Evolutionary conservation across 441 rosid species (phyloP).

Genomic region (Kokia cookei): DNA sequence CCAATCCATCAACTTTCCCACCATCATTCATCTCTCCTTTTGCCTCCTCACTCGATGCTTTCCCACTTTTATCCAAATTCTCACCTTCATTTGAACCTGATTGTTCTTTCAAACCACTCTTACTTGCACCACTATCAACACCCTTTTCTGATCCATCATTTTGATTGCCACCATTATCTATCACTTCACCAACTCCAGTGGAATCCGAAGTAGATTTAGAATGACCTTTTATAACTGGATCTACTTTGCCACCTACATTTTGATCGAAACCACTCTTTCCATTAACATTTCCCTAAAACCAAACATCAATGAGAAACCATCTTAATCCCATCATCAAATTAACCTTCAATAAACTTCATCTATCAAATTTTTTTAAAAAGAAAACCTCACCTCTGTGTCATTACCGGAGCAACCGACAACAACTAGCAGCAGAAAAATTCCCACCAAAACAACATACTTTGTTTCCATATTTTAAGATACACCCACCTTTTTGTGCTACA

Average conservation of each 20-base stretch:
- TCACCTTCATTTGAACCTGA: neutral
- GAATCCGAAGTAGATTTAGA: constrained; percentile 10
- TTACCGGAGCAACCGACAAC: constrained; percentile 20
- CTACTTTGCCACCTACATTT: constrained; percentile 5
- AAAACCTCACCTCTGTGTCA: constrained; percentile 40
- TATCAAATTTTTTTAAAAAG: neutral
- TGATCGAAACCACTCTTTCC: constrained; percentile 16
- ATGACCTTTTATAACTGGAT: constrained; percentile 12
- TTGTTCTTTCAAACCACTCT: neutral
- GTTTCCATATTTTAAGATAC: constrained; percentile 32
- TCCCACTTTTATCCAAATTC: neutral
- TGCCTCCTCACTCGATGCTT: neutral
- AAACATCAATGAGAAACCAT: constrained; percentile 1
- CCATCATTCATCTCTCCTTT: neutral
- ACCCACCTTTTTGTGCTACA: constrained; percentile 23
- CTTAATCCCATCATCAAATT: neutral
- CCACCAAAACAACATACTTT: constrained; percentile 21
- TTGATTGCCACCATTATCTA: constrained; percentile 7
- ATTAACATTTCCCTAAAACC: constrained; percentile 25
- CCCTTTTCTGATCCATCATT: neutral
- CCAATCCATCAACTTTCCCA: neutral
- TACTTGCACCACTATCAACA: neutral
- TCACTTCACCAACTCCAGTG: neutral
- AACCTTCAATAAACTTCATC: neutral
- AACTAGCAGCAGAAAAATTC: constrained; percentile 33